These are phyloP conservation scores for Penicillium subrubescens DNA, from an alignment of 495 filamentous ascomycete species.

Conservation along the genomic window DNA sequence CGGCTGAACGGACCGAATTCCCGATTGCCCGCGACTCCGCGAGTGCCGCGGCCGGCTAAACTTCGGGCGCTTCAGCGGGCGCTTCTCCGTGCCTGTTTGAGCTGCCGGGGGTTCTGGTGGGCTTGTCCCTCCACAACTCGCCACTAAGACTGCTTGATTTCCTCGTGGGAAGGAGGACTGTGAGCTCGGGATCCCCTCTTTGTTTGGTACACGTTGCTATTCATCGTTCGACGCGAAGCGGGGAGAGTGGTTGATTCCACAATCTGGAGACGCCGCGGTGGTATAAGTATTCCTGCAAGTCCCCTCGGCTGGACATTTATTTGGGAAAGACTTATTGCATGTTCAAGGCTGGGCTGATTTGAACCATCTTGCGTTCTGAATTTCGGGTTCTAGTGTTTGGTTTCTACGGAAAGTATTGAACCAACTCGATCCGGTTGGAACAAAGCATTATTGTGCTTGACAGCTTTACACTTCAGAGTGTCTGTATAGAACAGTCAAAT, in stretches of 20 bases:
- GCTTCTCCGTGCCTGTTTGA: slow-evolving; percentile 26
- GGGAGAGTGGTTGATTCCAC: neutral
- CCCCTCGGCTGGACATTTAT: neutral
- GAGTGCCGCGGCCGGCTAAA: slow-evolving; percentile 23
- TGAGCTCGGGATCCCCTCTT: neutral
- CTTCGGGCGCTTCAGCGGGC: slow-evolving; percentile 26
- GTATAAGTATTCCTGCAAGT: neutral
- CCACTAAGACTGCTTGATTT: neutral
- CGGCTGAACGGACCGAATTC: neutral
- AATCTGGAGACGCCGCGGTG: neutral
- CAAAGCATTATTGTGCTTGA: neutral
- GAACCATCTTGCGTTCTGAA: neutral
- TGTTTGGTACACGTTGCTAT: neutral
- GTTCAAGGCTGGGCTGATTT: neutral
- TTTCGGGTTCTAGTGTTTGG: neutral
- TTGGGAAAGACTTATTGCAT: neutral
- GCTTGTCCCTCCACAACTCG: neutral
- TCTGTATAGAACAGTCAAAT: neutral
- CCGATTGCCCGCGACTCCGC: neutral
- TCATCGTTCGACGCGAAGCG: neutral
- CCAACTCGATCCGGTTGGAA: neutral
- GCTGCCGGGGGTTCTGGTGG: neutral
- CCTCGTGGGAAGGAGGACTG: neutral
- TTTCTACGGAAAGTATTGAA: neutral
- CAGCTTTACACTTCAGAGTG: neutral